Conservation (phyloP, 2,329 filamentous ascomycete species). For the Malbranchea cinnamomea region DNA sequence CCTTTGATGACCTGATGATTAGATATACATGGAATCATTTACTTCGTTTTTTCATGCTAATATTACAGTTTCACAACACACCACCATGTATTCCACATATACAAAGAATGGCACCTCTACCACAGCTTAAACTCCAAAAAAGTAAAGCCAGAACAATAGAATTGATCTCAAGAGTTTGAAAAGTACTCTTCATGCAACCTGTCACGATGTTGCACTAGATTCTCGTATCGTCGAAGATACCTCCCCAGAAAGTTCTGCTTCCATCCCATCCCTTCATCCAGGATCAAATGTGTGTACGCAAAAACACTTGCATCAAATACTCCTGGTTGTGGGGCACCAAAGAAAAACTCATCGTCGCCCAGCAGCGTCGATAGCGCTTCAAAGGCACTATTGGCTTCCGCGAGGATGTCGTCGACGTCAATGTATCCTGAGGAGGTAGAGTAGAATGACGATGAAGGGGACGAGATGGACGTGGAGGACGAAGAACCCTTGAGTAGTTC, state of each 20-base stretch:
- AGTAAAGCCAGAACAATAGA: no score
- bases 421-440: no score
- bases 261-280: conserved; percentile 52
- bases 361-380: conserved; percentile 45
- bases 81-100: no score
- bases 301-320: conserved; percentile 83
- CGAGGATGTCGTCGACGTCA: conserved; percentile 42
- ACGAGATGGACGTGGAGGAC: no score
- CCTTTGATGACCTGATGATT: background rate
- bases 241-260: conserved; percentile 44
- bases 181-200: conserved; percentile 41
- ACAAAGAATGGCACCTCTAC: no score
- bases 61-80: no score
- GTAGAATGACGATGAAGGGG: no score
- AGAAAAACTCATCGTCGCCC: conserved; percentile 46
- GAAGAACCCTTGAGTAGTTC: conserved; percentile 52
- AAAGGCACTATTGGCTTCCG: conserved; percentile 47
- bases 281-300: conserved; percentile 69
- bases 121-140: no score
- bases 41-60: no score
- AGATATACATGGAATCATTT: no score
- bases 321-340: conserved; percentile 42
- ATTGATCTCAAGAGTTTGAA: no score
- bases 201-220: conserved; percentile 50
- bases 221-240: conserved; percentile 41